Percentiles rank a stretch among this genome's conserved stretches.
phyloP scores from a whole-genome alignment of 192 early-diverging fungal genomes.

The Linderina pennispora region DNA sequence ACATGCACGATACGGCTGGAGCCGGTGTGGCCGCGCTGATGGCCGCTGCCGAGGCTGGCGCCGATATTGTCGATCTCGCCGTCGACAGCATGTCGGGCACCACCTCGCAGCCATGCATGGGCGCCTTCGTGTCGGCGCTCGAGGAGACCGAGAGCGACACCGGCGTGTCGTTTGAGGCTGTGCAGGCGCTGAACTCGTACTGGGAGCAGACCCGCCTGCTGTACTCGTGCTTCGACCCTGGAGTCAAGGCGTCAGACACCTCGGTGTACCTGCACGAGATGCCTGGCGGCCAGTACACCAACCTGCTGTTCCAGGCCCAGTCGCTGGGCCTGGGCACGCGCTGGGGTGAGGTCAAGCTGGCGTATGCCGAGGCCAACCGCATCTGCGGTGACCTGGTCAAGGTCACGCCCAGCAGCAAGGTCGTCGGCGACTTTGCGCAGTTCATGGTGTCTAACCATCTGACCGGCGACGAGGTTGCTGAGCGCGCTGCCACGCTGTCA shows the following conservation, averaged over 20 bases:
- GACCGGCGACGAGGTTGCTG: constrained; percentile 64
- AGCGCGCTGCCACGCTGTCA: constrained; percentile 70
- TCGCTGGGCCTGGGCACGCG: constrained; percentile 87
- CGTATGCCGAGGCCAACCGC: constrained; percentile 84
- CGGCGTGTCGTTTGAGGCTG: constrained; percentile 73
- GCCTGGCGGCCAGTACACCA: constrained; percentile 98
- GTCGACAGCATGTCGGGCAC: constrained; percentile 93
- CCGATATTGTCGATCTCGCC: constrained; percentile 90
- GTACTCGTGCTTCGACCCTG: constrained; percentile 95
- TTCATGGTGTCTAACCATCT: constrained; percentile 94
- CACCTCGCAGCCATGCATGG: constrained; percentile 97
- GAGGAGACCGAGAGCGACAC: constrained; percentile 77
- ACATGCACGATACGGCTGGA: constrained; percentile 96
- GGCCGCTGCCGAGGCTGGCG: constrained; percentile 85
- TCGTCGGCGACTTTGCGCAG: constrained; percentile 96
- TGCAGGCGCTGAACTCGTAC: constrained; percentile 84
- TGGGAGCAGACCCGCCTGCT: constrained; percentile 95
- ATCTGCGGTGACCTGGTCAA: constrained; percentile 96
- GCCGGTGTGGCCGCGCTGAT: constrained; percentile 96
- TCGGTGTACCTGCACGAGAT: constrained; percentile 95
- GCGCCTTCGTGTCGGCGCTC: constrained; percentile 82
- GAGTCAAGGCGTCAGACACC: constrained; percentile 81
- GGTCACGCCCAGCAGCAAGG: constrained; percentile 97
- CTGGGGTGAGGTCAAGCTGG: constrained; percentile 92
- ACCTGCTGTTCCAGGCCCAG: constrained; percentile 95